Conservation (phyloP, 169 alveolate species). For the Perkinsus olseni region DNA sequence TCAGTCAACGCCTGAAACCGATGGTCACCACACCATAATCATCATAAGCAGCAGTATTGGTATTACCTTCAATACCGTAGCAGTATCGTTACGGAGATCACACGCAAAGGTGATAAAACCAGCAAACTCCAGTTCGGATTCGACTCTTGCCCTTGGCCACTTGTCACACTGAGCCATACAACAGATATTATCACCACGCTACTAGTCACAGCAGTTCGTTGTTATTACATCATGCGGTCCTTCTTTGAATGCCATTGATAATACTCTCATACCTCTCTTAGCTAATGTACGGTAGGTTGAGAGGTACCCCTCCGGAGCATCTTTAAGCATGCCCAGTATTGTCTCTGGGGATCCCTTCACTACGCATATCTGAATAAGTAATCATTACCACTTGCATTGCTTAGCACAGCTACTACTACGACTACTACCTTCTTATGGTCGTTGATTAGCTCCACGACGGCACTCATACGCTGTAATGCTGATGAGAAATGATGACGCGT, state of each 20-base stretch:
- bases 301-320: constrained; percentile 56
- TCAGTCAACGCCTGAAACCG: neutral
- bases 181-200: neutral
- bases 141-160: neutral
- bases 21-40: neutral
- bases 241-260: constrained; percentile 45
- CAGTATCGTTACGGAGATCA: neutral
- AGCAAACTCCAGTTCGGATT: neutral
- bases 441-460: neutral
- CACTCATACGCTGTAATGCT: neutral
- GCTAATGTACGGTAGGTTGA: constrained; percentile 45
- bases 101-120: neutral
- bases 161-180: neutral
- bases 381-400: neutral
- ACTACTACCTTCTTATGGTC: neutral
- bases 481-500: neutral
- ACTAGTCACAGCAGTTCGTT: neutral
- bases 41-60: neutral
- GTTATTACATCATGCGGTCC: constrained; percentile 26
- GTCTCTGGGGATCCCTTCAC: constrained; percentile 77
- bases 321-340: constrained; percentile 40
- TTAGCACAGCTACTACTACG: neutral
- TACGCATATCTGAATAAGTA: constrained; percentile 28
- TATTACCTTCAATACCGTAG: neutral
- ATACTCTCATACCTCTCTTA: constrained; percentile 34